Evolutionary conservation across 257 asterid genomes (phyloP).

Genomic region (Buddleja alternifolia): DNA sequence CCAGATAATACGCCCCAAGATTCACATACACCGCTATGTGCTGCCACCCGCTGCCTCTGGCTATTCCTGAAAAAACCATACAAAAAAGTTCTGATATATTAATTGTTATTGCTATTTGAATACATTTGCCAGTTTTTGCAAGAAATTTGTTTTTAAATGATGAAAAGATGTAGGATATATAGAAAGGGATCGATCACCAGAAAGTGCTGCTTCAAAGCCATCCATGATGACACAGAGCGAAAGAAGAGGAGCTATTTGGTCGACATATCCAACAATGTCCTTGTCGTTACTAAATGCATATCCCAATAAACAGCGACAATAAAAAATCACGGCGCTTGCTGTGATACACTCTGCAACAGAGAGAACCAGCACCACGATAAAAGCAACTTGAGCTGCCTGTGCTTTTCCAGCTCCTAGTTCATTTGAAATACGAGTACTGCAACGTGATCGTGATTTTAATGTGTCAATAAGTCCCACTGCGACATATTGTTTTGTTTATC

Average conservation of each 20-base stretch:
- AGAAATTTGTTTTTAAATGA: not conserved
- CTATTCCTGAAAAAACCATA: slow-evolving; percentile 40
- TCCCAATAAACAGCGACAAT: slow-evolving; percentile 44
- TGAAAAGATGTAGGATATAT: too few relatives aligned
- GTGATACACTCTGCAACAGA: slow-evolving; percentile 42
- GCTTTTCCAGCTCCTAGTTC: slow-evolving; percentile 66
- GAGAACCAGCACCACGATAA: slow-evolving; percentile 34
- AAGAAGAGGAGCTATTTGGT: slow-evolving; percentile 48
- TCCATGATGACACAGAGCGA: slow-evolving; percentile 50
- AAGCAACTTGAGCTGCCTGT: slow-evolving; percentile 37
- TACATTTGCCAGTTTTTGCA: too few relatives aligned
- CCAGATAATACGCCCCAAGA: slow-evolving; percentile 45
- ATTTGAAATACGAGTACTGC: slow-evolving; percentile 59
- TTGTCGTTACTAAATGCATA: slow-evolving; percentile 47
- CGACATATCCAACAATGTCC: slow-evolving; percentile 48
- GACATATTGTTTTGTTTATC: not conserved
- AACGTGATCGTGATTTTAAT: not conserved
- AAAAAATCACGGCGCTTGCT: slow-evolving; percentile 36
- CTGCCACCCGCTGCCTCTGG: slow-evolving; percentile 63
- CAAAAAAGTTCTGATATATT: not conserved
- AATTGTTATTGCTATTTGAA: too few relatives aligned
- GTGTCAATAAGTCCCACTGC: not conserved
- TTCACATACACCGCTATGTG: slow-evolving; percentile 50
- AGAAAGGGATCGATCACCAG: slow-evolving; percentile 28
- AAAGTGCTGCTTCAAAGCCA: slow-evolving; percentile 47